phyloP scores from a whole-genome alignment of 306 rosid species.

The Begonia loranthoides region DNA sequence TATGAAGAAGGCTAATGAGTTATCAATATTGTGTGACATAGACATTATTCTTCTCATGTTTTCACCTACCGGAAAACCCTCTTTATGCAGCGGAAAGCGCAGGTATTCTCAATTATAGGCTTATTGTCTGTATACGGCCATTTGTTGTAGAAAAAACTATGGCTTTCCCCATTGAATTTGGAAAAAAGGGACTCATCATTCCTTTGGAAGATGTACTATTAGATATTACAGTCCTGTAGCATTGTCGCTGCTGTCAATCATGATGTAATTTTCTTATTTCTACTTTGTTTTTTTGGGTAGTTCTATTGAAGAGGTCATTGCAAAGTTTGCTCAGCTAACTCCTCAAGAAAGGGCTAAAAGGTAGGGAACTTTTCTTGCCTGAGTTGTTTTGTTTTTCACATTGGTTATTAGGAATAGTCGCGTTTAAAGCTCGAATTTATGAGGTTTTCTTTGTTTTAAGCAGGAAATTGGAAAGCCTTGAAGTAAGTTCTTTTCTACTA shows the following conservation, averaged over 20 bases:
- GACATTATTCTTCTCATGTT: constrained; percentile 95
- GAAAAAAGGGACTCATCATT: too few relatives aligned
- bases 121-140: too few relatives aligned
- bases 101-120: constrained; percentile 23
- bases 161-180: too few relatives aligned
- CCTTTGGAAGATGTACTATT: too few relatives aligned
- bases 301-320: constrained; percentile 58
- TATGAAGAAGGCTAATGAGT: constrained; percentile 74
- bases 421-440: constrained; percentile 7
- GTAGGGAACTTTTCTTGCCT: constrained; percentile 13
- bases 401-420: too few relatives aligned
- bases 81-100: constrained; percentile 56
- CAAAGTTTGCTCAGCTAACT: constrained; percentile 65
- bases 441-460: constrained; percentile 17
- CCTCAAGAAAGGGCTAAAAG: constrained; percentile 77
- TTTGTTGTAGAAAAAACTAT: too few relatives aligned
- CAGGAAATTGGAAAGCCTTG: constrained; percentile 85
- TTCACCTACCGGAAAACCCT: constrained; percentile 78
- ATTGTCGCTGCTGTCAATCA: too few relatives aligned
- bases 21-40: constrained; percentile 72
- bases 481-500: constrained; percentile 37
- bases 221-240: too few relatives aligned
- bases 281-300: constrained; percentile 12
- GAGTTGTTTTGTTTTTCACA: too few relatives aligned
- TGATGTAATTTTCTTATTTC: constrained; percentile 1